Evolutionary conservation across 1,139 yeast genomes (phyloP), one percentile per base, ranked within the genome.

Genomic region (Blastobotrys elegans): DNA sequence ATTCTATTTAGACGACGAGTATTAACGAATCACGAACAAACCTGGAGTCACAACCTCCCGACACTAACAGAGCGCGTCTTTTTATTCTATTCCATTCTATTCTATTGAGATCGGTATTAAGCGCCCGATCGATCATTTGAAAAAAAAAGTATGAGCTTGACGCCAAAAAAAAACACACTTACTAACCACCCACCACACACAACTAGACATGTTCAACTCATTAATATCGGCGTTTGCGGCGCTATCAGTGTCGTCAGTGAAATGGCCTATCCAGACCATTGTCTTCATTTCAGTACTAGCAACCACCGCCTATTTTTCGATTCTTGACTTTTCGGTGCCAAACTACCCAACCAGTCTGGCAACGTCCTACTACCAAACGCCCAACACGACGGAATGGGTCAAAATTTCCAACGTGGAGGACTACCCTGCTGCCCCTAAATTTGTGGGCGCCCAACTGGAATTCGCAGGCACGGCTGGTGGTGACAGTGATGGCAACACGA

Each of bases 241-340:
- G 11, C 18, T 42, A 51, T 85, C 95, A 32, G 77, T 75, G 55
- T 66, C 76, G 37, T 80, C 92, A 43, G 95, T 96, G 18, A 80
- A 79, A 55, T 79, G 83, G 60, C 99, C 99, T 30, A 88, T 92
- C 57, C 98, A 92, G 66, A 79, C 90, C 51, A 81, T 92, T 51
- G 80, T 89, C 44, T 63, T 80, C 53, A 78, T 90, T 16, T 76
- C 94, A 26, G 69, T 88, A 48, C 68, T 87, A 50, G 95, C 95
- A 2, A 83, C 95, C 8, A 71, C 85, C 48, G 88, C 94, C 11
- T 92, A 88, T 66, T 75, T 88, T 57, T 79, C 92, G 16, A 79
- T 88, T 18, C 83, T 89, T 35, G 95, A 87, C 62, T 84, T 85
- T 55, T 86, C 87, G 59, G 74, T 85, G 49, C 80, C 83, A 18